A percentile compares a stretch with the other conserved stretches of the same genome.
Conservation (phyloP, 257 asterid species). For the Przewalskia tangutica region DNA sequence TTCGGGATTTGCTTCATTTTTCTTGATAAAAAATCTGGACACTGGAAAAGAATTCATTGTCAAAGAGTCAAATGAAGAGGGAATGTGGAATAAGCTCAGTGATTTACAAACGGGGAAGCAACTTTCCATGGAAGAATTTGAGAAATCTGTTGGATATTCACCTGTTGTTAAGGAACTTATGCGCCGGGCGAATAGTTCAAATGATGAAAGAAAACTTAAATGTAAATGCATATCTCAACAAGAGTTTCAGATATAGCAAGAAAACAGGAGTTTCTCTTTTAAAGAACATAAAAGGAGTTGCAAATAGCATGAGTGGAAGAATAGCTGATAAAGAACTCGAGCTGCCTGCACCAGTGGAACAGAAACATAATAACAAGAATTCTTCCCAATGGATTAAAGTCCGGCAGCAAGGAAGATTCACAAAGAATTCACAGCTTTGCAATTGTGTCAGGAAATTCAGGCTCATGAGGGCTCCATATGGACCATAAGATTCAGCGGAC, state of each 20-base stretch:
- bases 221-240: conserved; percentile 11
- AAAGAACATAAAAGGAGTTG: conserved; percentile 16
- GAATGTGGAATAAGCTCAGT: conserved; percentile 20
- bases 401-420: conserved; percentile 16
- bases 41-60: conserved; percentile 23
- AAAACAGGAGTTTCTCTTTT: conserved; percentile 9
- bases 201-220: conserved; percentile 2
- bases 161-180: conserved; percentile 20
- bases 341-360: background rate
- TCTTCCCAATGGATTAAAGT: conserved; percentile 16
- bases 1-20: conserved; percentile 34
- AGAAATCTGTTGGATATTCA: conserved; percentile 15
- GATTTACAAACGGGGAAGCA: conserved; percentile 23
- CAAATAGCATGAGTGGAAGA: conserved; percentile 4
- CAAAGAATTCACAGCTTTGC: conserved; percentile 16
- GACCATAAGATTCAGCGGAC: conserved; percentile 16
- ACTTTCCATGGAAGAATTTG: conserved; percentile 21
- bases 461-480: conserved; percentile 22
- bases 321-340: conserved; percentile 6
- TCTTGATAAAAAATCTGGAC: conserved; percentile 36
- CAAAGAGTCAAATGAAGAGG: conserved; percentile 18
- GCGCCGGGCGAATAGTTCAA: conserved; percentile 9
- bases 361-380: background rate
- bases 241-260: conserved; percentile 17
- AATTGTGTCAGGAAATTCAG: conserved; percentile 16